Conservation (phyloP, 2,329 filamentous ascomycete genomes). For the Zymoseptoria passerinii region DNA sequence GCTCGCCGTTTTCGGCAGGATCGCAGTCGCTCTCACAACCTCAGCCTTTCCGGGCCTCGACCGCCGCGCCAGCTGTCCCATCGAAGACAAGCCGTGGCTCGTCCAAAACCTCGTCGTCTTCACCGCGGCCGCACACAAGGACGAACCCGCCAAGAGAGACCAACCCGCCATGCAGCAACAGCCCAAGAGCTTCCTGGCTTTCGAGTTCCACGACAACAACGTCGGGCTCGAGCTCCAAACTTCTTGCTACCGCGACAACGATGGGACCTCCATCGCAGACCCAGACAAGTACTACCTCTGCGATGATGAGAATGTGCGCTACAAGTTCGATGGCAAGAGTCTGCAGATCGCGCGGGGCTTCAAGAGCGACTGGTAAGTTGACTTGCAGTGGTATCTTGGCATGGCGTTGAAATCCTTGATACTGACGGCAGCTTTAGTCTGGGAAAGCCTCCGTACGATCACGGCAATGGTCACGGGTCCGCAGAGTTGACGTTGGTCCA, state of each 20-base stretch:
- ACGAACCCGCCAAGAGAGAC: not conserved
- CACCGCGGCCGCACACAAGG: not conserved
- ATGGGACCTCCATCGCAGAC: conserved; percentile 6
- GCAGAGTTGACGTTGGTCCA: conserved; percentile 8
- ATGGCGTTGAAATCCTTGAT: not conserved
- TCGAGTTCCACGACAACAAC: conserved; percentile 24
- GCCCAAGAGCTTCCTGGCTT: conserved; percentile 13
- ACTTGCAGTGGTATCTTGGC: not conserved
- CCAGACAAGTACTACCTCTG: conserved; percentile 15
- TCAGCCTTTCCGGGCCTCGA: not conserved
- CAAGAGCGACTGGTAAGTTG: conserved; percentile 17
- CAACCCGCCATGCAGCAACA: not conserved
- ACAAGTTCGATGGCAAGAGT: conserved; percentile 12
- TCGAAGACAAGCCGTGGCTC: conserved; percentile 18
- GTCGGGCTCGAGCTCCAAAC: conserved; percentile 20
- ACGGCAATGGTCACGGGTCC: conserved; percentile 15
- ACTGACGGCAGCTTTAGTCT: conserved; percentile 8
- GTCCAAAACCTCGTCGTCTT: conserved; percentile 19
- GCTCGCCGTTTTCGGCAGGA: conserved; percentile 1
- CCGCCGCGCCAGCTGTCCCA: not conserved
- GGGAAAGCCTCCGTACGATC: conserved; percentile 17
- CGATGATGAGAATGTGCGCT: conserved; percentile 15
- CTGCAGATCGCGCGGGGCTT: conserved; percentile 18
- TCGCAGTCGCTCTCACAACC: not conserved
- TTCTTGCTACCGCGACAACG: conserved; percentile 13